Conservation (phyloP, 257 asterid species). For the Solanum gandarillasii region DNA sequence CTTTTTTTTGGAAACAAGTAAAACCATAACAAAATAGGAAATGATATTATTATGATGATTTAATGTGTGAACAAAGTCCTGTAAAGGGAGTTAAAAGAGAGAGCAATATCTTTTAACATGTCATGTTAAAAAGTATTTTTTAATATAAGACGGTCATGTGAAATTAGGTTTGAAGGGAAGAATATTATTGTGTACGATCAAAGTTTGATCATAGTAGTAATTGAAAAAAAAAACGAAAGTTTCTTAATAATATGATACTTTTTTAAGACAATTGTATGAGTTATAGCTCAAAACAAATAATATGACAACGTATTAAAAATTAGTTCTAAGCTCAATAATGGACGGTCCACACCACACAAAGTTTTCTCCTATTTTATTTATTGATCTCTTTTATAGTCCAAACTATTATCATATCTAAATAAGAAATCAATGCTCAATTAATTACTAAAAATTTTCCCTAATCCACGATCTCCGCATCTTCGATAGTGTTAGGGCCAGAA, state of each 20-base stretch:
- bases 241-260: too few relatives aligned
- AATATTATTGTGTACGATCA: too few relatives aligned
- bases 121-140: neutral
- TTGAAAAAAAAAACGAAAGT: too few relatives aligned
- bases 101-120: neutral
- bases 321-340: neutral
- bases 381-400: neutral
- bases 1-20: neutral
- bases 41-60: neutral
- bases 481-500: neutral
- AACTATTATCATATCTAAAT: neutral
- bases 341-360: neutral
- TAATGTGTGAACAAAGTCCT: neutral
- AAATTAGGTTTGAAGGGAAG: too few relatives aligned
- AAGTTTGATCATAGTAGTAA: neutral
- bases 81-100: neutral
- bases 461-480: neutral
- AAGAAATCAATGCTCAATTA: accelerated
- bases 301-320: neutral
- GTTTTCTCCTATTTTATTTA: too few relatives aligned
- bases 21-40: neutral
- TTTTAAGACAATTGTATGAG: too few relatives aligned
- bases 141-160: neutral
- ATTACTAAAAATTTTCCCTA: accelerated
- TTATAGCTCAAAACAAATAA: too few relatives aligned